Conservation (phyloP, 257 asterid species). For the Striga asiatica region DNA sequence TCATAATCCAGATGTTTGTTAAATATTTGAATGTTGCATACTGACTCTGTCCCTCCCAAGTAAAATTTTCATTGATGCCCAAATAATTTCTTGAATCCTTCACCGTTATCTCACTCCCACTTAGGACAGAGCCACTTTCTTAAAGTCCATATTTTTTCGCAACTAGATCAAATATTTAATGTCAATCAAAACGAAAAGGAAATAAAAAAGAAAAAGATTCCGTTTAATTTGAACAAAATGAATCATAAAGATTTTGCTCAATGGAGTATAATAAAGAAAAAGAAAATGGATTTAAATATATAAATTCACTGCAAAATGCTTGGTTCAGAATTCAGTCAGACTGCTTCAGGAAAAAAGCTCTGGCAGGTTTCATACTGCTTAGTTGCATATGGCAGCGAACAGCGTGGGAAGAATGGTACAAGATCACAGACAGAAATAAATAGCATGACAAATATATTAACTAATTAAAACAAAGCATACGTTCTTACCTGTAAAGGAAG, state of each 20-base stretch:
- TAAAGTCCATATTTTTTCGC: neutral
- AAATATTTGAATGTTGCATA: too few relatives aligned
- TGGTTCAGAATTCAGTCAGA: neutral
- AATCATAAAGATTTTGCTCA: neutral
- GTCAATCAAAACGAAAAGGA: neutral
- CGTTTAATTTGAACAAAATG: neutral
- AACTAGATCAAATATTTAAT: neutral
- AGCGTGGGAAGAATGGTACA: neutral
- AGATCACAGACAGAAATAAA: neutral
- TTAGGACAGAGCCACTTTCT: neutral
- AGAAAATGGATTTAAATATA: neutral
- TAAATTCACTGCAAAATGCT: neutral
- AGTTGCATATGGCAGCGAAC: neutral
- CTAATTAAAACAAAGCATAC: neutral
- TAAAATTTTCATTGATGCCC: too few relatives aligned
- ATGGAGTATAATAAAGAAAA: neutral
- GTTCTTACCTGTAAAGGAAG: slow-evolving; percentile 56
- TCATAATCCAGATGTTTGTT: too few relatives aligned
- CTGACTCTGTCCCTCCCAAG: too few relatives aligned
- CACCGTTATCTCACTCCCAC: neutral
- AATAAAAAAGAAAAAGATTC: neutral
- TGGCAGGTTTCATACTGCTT: neutral
- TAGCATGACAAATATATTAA: neutral
- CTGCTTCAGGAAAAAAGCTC: neutral
- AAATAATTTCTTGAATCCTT: neutral